Base-by-base conservation (phyloP, 2,329 filamentous ascomycete species). In the Plectosphaerella plurivora region DNA sequence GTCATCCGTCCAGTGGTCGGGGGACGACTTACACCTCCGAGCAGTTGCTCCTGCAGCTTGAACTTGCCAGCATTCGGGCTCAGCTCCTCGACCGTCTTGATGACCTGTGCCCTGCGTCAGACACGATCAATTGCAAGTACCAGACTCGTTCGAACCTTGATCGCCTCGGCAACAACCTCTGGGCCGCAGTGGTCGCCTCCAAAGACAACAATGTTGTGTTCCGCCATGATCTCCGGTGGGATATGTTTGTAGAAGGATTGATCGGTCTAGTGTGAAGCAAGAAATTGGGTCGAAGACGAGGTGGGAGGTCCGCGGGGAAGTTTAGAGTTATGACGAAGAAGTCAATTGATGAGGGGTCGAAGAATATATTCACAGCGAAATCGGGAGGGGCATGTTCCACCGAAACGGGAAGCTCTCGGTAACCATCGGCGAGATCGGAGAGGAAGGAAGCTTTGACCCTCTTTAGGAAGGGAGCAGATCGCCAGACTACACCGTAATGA, bases 11-110 rank as follows among this genome's bases (percentile, higher is more conserved):
- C 22, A 22, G 22, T 22, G 16, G 45, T 33, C 53, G 46, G 35
- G 24, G 41, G 22, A 33, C 57, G 56, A 82, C 89, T 76, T 83
- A 96, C 93, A 65, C 94, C 93, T 64, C 94, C 92, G 53, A 99
- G 82, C 53, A 95, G 79, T 68, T 97, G 91, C 52, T 96, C 84
- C 67, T 96, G 83, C 63, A 97, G 87, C 68, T 94, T 91, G 76
- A 97, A 96, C 64, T 87, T 87, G 68, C 75, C 78, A 51, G 88
- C 79, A 59, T 85, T 82, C 52, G 86, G 80, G 66, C 83, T 86
- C 61, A 77, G 74, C 62, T 86, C 81, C 75, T 96, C 88, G 54
- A 97, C 76, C 5, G 87, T 79, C 67, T 87, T 88, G 66, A 97
- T 81, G 60, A 94, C 75, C 89, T 95, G 64, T 35, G 4, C 6